phyloP scores from a whole-genome alignment of 192 early-diverging fungal species.

The Helicostylum pulchrum region DNA sequence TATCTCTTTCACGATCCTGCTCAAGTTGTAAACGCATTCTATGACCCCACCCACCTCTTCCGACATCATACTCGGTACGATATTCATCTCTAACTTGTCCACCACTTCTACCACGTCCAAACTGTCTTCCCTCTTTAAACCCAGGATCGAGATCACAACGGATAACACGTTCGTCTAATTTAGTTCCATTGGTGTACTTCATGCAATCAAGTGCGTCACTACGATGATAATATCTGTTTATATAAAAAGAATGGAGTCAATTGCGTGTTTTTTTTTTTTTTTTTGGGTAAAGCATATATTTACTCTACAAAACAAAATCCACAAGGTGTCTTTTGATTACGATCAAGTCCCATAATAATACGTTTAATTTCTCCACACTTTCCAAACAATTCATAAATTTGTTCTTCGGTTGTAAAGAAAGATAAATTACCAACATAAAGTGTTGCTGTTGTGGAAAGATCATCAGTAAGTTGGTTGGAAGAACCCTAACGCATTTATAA shows the following conservation, averaged over 20 bases:
- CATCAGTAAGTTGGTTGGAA: slow-evolving; percentile 45
- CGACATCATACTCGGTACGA: slow-evolving; percentile 91
- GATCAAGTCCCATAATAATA: slow-evolving; percentile 97
- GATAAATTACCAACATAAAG: slow-evolving; percentile 97
- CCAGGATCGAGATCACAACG: slow-evolving; percentile 96
- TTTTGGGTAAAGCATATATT: not conserved
- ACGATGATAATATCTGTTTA: slow-evolving; percentile 79
- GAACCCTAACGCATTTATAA: slow-evolving; percentile 35
- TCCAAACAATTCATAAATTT: slow-evolving; percentile 93
- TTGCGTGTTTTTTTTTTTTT: not conserved
- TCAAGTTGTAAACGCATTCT: slow-evolving; percentile 61
- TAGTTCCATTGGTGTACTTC: slow-evolving; percentile 91
- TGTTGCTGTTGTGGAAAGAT: slow-evolving; percentile 66
- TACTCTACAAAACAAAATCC: slow-evolving; percentile 99
- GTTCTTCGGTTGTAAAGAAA: slow-evolving; percentile 98
- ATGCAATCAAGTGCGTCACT: slow-evolving; percentile 90
- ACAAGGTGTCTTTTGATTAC: slow-evolving; percentile 91
- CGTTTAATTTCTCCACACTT: slow-evolving; percentile 97
- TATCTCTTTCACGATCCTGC: slow-evolving; percentile 63
- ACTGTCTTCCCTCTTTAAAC: slow-evolving; percentile 89
- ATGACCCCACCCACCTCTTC: slow-evolving; percentile 95
- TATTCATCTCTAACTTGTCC: slow-evolving; percentile 97
- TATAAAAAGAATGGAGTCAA: not conserved
- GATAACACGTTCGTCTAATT: slow-evolving; percentile 92
- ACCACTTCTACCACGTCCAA: slow-evolving; percentile 89